Conservation (phyloP, 1,284 basidiomycete species). For the Cutaneotrichosporon sp. region DNA sequence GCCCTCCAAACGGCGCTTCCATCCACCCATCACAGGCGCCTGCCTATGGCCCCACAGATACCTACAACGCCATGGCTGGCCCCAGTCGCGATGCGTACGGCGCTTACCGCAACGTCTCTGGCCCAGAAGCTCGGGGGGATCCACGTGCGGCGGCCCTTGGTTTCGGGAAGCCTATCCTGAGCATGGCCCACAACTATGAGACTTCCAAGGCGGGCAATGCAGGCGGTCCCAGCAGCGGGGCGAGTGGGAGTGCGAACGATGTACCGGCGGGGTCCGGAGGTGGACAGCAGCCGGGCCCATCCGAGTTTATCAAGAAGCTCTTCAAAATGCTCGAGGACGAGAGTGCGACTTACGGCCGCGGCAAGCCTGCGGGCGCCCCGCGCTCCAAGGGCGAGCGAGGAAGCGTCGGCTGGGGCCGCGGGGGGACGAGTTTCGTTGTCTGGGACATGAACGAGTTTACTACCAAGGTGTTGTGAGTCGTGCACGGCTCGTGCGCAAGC, state of each 20-base stretch:
- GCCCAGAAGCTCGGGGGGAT: slow-evolving; percentile 1
- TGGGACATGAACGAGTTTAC: slow-evolving; percentile 99
- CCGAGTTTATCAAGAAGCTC: slow-evolving; percentile 92
- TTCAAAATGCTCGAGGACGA: slow-evolving; percentile 66
- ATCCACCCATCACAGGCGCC: slow-evolving; percentile 2
- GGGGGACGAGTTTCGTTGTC: slow-evolving; percentile 88
- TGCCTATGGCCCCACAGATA: slow-evolving; percentile 1
- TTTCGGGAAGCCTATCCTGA: not conserved
- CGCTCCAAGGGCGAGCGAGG: slow-evolving; percentile 38
- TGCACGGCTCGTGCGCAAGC: not conserved
- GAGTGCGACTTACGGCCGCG: slow-evolving; percentile 40
- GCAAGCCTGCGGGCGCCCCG: slow-evolving; percentile 33
- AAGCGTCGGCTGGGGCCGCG: slow-evolving; percentile 74
- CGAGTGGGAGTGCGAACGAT: slow-evolving; percentile 1
- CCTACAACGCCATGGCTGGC: slow-evolving; percentile 24
- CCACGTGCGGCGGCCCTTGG: not conserved
- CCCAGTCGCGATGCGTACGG: slow-evolving; percentile 23
- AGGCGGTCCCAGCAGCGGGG: slow-evolving; percentile 5
- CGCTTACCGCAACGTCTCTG: not conserved
- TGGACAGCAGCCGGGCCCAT: slow-evolving; percentile 40
- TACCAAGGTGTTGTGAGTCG: slow-evolving; percentile 69
- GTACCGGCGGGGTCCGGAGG: not conserved
- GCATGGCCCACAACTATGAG: slow-evolving; percentile 3
- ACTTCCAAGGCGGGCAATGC: slow-evolving; percentile 6
- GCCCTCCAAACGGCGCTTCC: slow-evolving; percentile 2